Base-by-base conservation (phyloP, 805 yeast genomes). In the Metschnikowia picachoensis region DNA sequence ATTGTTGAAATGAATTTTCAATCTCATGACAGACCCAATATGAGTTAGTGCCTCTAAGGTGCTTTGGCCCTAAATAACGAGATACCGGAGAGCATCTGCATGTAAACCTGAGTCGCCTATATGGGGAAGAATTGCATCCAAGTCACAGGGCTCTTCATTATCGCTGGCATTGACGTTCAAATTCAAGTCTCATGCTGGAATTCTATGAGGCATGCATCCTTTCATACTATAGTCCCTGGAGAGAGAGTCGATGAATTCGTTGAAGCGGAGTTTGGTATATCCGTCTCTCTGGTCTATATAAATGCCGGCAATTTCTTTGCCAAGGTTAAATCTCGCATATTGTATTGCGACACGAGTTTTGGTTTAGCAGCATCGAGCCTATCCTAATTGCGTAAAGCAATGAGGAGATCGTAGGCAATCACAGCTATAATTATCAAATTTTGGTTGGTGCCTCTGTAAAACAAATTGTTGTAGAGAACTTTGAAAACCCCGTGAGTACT, bases 231-330 rank as follows among this genome's bases (percentile, higher is more conserved):
- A 41, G 27, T 41, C 44, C 6, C 38, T 32, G 16, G 34, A 34
- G 12, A 41, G 44, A 15, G 44, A 41, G 8, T 34, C 44, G 32
- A 41, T 41, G 34, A 34, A 41, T 10, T 41, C 44, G 16, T 29
- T 16, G 28, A 35, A 12, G 20, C 30, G 42, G 27, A 39, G 42
- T 16, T 16, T 31, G 12, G 30, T 13, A 29, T n/a, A 15, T 9
- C 14, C 13, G 13, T 5, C 6, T 11, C 31, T 10, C n/a, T 12
- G n/a, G 9, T 39, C 30, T 9, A 39, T 39, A 16, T 39, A 30
- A 6, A 39, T 17, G 16, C 42, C 42, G 9, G 12, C 13, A n/a
- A 39, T 30, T 39, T 39, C 12, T 10, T 30, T 3, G 35, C 16
- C 29, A 11, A n/a, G 6, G n/a, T 17, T 9, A 39, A 30, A 17